Conservation (phyloP, 139 green algal genomes). For the Microglena sp. region DNA sequence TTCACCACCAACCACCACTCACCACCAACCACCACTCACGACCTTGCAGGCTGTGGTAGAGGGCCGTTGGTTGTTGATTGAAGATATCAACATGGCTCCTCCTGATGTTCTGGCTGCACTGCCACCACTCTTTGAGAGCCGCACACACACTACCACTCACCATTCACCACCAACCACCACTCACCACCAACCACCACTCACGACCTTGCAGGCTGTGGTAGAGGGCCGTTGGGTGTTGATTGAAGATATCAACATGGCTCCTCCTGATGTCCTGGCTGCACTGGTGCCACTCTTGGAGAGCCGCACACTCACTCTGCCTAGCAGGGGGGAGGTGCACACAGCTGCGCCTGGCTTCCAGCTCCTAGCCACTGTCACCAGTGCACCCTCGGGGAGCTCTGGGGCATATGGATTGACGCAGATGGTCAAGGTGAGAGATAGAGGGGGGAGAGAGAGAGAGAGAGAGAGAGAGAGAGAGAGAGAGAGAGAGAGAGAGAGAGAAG, state of each 20-base stretch:
- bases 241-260: conserved; percentile 89
- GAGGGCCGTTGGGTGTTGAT: conserved; percentile 88
- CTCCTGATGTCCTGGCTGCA: conserved; percentile 79
- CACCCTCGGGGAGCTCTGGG: conserved; percentile 13
- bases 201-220: conserved; percentile 47
- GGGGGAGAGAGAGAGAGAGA: background rate
- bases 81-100: conserved; percentile 88
- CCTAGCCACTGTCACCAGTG: conserved; percentile 62
- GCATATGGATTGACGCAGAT: conserved; percentile 36
- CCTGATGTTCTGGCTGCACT: conserved; percentile 84
- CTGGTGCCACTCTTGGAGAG: conserved; percentile 79
- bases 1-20: no score
- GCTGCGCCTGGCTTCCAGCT: conserved; percentile 74
- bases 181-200: background rate
- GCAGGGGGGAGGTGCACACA: conserved; percentile 50
- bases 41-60: conserved; percentile 53
- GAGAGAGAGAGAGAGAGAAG: no score
- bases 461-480: background rate
- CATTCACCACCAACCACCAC: no score
- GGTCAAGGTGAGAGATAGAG: conserved; percentile 27
- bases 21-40: background rate
- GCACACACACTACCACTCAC: no score
- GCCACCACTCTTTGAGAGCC: conserved; percentile 71
- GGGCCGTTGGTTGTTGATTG: conserved; percentile 88
- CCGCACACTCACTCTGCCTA: conserved; percentile 57